Conservation (phyloP, 192 early-diverging fungal species). For the Entomortierella lignicola region DNA sequence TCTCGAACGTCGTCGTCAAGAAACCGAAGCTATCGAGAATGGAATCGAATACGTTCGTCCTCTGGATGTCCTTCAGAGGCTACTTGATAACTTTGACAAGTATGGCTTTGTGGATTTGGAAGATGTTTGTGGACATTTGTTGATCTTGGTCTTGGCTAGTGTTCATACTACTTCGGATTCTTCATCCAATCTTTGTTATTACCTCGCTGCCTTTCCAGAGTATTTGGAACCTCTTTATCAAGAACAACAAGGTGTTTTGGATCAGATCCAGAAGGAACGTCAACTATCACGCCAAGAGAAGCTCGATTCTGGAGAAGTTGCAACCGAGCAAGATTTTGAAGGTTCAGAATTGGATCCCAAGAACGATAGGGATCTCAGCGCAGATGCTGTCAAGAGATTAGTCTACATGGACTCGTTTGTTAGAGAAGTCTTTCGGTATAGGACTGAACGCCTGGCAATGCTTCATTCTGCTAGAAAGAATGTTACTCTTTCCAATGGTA, state of each 20-base stretch:
- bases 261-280: conserved; percentile 19
- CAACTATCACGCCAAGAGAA: conserved; percentile 13
- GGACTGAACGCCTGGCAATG: conserved; percentile 20
- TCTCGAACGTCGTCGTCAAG: conserved; percentile 28
- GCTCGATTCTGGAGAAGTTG: conserved; percentile 8
- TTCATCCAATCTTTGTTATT: conserved; percentile 37
- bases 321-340: not conserved
- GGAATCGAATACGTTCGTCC: conserved; percentile 18
- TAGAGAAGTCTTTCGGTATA: conserved; percentile 49
- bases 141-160: conserved; percentile 52
- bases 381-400: conserved; percentile 46
- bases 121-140: conserved; percentile 45
- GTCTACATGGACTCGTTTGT: conserved; percentile 57
- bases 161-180: conserved; percentile 55
- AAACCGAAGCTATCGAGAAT: conserved; percentile 14
- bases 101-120: conserved; percentile 41
- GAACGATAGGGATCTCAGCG: conserved; percentile 24
- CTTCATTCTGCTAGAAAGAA: conserved; percentile 28
- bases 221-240: conserved; percentile 32
- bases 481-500: conserved; percentile 49
- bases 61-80: conserved; percentile 49
- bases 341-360: conserved; percentile 22
- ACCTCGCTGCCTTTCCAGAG: conserved; percentile 38
- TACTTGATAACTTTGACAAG: conserved; percentile 52
- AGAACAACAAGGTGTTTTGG: conserved; percentile 52